These are phyloP conservation scores for Rhodomyrtus psidioides DNA, from an alignment of 441 rosid genomes.

Conservation along the genomic window DNA sequence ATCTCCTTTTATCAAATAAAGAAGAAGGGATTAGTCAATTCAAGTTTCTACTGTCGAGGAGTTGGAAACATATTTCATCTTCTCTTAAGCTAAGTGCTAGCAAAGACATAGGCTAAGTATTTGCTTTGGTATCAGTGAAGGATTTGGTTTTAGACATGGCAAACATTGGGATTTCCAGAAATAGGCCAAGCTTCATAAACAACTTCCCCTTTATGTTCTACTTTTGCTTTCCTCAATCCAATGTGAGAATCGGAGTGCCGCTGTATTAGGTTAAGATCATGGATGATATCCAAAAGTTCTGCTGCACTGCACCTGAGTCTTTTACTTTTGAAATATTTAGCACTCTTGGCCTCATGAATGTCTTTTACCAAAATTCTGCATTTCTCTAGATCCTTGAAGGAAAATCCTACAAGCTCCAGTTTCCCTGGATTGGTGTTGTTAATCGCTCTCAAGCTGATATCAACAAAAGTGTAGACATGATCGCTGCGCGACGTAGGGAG, in stretches of 20 bases:
- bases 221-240: background rate
- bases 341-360: background rate
- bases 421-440: constrained; percentile 91
- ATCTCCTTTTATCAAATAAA: background rate
- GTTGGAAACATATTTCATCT: background rate
- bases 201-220: background rate
- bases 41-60: background rate
- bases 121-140: background rate
- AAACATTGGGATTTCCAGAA: background rate
- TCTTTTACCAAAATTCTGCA: background rate
- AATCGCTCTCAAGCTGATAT: constrained; percentile 97
- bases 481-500: constrained; percentile 92
- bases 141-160: background rate
- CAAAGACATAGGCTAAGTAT: background rate
- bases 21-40: background rate
- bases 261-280: background rate
- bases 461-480: constrained; percentile 93
- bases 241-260: background rate
- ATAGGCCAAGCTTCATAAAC: background rate
- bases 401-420: constrained; percentile 70
- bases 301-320: background rate
- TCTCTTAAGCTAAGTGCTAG: background rate
- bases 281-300: background rate
- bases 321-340: background rate
- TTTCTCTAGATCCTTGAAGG: constrained; percentile 76